Percentiles rank a stretch among this genome's conserved stretches.
Conservation (phyloP, 2,329 filamentous ascomycete species). For the Cercospora berteroae region DNA sequence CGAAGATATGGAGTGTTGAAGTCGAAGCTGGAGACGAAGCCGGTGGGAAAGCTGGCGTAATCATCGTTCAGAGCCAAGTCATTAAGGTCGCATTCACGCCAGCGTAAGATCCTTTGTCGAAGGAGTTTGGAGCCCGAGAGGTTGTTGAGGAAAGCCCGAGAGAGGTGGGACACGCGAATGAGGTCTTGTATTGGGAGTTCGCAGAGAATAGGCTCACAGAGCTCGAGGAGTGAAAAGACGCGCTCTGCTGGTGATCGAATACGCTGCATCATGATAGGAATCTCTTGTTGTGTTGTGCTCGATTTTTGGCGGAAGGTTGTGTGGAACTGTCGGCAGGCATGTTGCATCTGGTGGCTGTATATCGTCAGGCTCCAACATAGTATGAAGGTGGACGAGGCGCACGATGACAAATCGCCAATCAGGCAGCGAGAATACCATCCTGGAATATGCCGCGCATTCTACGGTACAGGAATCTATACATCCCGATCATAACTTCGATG, state of each 20-base stretch:
- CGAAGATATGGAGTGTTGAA: conserved; percentile 2
- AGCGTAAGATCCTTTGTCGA: neutral
- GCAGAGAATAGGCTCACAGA: neutral
- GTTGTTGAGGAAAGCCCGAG: conserved; percentile 1
- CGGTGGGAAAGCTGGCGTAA: conserved; percentile 1
- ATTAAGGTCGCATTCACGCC: conserved; percentile 3
- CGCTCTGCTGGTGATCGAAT: neutral
- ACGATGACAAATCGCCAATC: neutral
- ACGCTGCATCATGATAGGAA: neutral
- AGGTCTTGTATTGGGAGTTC: conserved; percentile 8
- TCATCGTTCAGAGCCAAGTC: neutral
- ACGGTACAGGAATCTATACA: neutral
- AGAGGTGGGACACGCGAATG: neutral
- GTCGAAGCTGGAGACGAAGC: neutral
- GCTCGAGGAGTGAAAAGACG: conserved; percentile 4
- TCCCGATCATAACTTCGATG: neutral
- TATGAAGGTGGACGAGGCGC: neutral
- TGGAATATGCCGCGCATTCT: neutral
- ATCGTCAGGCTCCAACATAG: neutral
- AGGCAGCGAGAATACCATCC: neutral
- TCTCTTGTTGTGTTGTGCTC: neutral
- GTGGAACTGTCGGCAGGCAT: neutral
- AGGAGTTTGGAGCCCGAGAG: neutral
- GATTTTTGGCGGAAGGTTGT: neutral
- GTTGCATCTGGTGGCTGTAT: neutral